Conservation (phyloP, 192 early-diverging fungal genomes). For the Linnemannia schmuckeri region DNA sequence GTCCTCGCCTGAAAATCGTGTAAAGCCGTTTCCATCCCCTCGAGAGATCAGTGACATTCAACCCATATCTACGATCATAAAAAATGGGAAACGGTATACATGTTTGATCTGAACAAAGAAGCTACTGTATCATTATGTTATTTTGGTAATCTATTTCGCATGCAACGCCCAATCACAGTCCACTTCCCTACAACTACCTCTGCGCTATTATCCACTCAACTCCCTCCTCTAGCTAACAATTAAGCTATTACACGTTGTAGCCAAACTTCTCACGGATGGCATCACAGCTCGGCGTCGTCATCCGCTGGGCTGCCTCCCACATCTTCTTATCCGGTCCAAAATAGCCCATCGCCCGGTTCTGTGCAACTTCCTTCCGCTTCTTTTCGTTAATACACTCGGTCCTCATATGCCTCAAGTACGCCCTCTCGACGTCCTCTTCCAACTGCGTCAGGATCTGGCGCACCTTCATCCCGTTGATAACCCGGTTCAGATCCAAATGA, state of each 20-base stretch:
- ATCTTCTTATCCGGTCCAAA: slow-evolving; percentile 72
- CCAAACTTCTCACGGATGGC: slow-evolving; percentile 44
- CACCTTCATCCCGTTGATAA: slow-evolving; percentile 22
- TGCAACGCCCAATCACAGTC: not conserved
- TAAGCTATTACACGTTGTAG: not conserved
- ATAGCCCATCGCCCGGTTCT: slow-evolving; percentile 75
- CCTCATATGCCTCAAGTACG: slow-evolving; percentile 76
- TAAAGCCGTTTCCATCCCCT: no score
- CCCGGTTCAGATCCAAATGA: slow-evolving; percentile 9
- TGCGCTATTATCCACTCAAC: not conserved
- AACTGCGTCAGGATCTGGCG: slow-evolving; percentile 68
- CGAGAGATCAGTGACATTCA: no score
- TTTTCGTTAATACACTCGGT: slow-evolving; percentile 75
- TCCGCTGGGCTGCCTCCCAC: slow-evolving; percentile 74
- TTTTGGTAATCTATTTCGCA: not conserved
- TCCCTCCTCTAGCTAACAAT: not conserved
- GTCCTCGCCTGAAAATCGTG: no score
- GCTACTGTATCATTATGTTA: not conserved
- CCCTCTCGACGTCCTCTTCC: slow-evolving; percentile 80
- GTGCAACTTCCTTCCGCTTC: slow-evolving; percentile 63
- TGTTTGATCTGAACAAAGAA: not conserved
- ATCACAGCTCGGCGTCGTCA: slow-evolving; percentile 80
- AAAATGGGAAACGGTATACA: no score
- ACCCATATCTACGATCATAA: no score
- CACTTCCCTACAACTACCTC: not conserved